Percentiles rank a stretch among this genome's conserved stretches.
Conservation (phyloP, 2,329 filamentous ascomycete genomes). For the Botrytis medusae region DNA sequence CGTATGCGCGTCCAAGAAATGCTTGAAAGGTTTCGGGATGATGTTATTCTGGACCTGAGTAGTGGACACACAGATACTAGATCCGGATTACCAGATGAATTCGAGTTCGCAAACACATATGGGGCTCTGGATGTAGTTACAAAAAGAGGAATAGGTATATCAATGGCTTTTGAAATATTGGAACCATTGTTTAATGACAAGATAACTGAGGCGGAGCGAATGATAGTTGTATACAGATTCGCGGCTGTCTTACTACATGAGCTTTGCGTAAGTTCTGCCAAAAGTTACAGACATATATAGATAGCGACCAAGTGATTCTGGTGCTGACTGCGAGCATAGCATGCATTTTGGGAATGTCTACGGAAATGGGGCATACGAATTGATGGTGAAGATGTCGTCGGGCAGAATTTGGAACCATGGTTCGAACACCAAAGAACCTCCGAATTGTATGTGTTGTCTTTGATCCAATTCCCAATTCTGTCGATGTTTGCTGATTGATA, state of each 20-base stretch:
- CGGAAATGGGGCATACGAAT: not conserved
- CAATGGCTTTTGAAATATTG: constrained; percentile 14
- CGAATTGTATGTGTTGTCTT: constrained; percentile 1
- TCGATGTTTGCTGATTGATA: not conserved
- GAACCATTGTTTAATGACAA: constrained; percentile 13
- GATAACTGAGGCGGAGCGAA: constrained; percentile 9
- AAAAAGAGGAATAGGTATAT: not conserved
- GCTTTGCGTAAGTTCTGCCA: not conserved
- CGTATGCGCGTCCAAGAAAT: not conserved
- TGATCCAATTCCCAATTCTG: not conserved
- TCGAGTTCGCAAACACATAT: not conserved
- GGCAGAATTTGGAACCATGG: constrained; percentile 1
- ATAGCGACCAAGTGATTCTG: not conserved
- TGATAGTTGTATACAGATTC: not conserved
- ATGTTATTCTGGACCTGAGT: not conserved
- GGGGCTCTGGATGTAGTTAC: not conserved
- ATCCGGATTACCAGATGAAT: constrained; percentile 7
- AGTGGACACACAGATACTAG: constrained; percentile 8
- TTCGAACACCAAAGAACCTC: constrained; percentile 16
- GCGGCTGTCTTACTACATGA: constrained; percentile 8
- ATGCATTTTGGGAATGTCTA: constrained; percentile 16
- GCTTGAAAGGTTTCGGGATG: constrained; percentile 3
- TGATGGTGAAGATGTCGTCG: not conserved
- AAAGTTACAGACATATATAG: not conserved
- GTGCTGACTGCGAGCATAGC: not conserved